These are phyloP conservation scores for Copromyces sp. DNA, from an alignment of 495 filamentous ascomycete genomes.

Conservation along the genomic window DNA sequence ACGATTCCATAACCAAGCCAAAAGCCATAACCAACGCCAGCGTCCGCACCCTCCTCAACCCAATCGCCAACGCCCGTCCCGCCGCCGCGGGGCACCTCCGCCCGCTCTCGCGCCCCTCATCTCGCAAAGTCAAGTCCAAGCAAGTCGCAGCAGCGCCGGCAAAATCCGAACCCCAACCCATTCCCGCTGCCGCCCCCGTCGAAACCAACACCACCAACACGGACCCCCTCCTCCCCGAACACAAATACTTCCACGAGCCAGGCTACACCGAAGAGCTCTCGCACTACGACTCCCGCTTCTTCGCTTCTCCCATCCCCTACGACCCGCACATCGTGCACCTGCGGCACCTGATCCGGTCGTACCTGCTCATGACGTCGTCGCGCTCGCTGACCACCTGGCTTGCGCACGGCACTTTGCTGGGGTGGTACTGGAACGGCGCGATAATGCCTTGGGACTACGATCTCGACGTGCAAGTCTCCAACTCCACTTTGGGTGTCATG, in stretches of 20 bases:
- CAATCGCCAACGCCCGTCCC: background rate
- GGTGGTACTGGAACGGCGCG: conserved; percentile 88
- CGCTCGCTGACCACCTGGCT: conserved; percentile 70
- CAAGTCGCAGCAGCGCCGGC: background rate
- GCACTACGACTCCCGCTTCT: conserved; percentile 69
- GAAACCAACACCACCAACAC: background rate
- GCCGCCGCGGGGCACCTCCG: background rate
- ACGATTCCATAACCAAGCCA: background rate
- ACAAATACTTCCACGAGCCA: conserved; percentile 47
- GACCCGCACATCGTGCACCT: conserved; percentile 53
- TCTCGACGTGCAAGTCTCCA: conserved; percentile 71
- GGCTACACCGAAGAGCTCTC: conserved; percentile 45
- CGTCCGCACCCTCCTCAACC: background rate
- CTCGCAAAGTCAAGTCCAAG: background rate
- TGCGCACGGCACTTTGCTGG: conserved; percentile 75
- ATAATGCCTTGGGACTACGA: conserved; percentile 85
- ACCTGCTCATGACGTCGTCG: conserved; percentile 49
- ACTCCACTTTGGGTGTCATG: conserved; percentile 50
- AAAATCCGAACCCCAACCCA: background rate
- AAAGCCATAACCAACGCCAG: background rate
- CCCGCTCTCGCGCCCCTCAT: background rate
- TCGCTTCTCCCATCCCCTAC: conserved; percentile 47
- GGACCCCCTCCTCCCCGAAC: conserved; percentile 2
- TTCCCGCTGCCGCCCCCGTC: background rate
- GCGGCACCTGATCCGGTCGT: conserved; percentile 60